phyloP scores from a whole-genome alignment of 768 basidiomycete species.

The Dioszegia aurantiaca region DNA sequence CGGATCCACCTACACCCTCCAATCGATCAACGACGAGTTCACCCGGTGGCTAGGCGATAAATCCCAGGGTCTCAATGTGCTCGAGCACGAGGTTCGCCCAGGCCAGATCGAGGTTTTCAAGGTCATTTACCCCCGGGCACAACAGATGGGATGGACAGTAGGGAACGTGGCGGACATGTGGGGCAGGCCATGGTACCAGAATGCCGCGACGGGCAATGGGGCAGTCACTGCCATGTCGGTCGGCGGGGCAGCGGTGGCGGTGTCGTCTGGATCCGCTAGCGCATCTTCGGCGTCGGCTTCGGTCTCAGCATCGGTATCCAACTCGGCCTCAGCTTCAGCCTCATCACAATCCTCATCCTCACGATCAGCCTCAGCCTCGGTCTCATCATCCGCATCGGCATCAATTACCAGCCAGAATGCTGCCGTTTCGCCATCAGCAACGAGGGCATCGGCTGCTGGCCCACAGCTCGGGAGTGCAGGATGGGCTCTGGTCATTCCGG shows the following conservation, averaged over 20 bases:
- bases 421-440: constrained; percentile 15
- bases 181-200: constrained; percentile 50
- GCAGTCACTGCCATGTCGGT: constrained; percentile 30
- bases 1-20: constrained; percentile 55
- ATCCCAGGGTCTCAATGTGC: constrained; percentile 70
- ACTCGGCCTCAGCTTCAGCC: constrained; percentile 14
- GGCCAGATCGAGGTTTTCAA: constrained; percentile 67
- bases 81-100: constrained; percentile 77
- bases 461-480: background rate
- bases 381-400: constrained; percentile 19
- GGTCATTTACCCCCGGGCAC: constrained; percentile 41
- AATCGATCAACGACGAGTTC: constrained; percentile 56
- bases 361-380: constrained; percentile 14
- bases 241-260: constrained; percentile 15
- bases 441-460: background rate
- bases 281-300: constrained; percentile 21
- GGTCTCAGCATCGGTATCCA: constrained; percentile 12
- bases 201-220: constrained; percentile 38
- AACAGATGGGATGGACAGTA: constrained; percentile 67
- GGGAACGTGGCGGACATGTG: constrained; percentile 46
- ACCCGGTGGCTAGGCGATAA: constrained; percentile 63
- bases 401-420: background rate
- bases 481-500: constrained; percentile 4
- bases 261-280: constrained; percentile 3
- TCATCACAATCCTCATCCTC: constrained; percentile 7